A percentile compares a stretch with the other conserved stretches of the same genome.
phyloP scores from a whole-genome alignment of 2,329 filamentous ascomycete genomes.

The Ceratocystis variospora region DNA sequence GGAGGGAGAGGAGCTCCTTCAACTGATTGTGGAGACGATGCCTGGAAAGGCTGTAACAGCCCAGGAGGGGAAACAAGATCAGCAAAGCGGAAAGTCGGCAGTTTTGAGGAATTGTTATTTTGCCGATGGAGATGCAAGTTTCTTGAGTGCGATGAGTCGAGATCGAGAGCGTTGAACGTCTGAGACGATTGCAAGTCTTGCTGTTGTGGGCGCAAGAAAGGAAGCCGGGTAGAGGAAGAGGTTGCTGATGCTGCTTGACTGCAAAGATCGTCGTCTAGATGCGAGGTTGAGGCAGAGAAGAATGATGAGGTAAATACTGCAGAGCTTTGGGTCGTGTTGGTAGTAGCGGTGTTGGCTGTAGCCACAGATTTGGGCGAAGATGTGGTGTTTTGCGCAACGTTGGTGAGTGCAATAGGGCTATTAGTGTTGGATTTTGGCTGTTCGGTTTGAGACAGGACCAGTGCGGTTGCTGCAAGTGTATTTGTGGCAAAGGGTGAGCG shows the following conservation, averaged over 20 bases:
- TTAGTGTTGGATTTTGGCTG: not conserved
- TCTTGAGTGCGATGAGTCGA: slow-evolving; percentile 15
- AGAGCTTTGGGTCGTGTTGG: slow-evolving; percentile 12
- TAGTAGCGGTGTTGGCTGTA: slow-evolving; percentile 11
- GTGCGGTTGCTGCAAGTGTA: slow-evolving; percentile 12
- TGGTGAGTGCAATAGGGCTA: not conserved
- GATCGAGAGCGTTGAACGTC: slow-evolving; percentile 16
- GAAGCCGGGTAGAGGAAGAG: slow-evolving; percentile 13
- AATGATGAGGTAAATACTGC: slow-evolving; percentile 18
- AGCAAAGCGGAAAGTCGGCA: slow-evolving; percentile 41
- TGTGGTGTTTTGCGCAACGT: slow-evolving; percentile 5
- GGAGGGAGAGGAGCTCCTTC: slow-evolving; percentile 24
- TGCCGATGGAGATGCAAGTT: slow-evolving; percentile 36
- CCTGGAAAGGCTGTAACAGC: slow-evolving; percentile 21
- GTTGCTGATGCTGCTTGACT: slow-evolving; percentile 15
- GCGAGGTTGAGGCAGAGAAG: slow-evolving; percentile 17
- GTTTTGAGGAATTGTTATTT: slow-evolving; percentile 41
- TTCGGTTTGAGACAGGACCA: slow-evolving; percentile 8
- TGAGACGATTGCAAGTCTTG: slow-evolving; percentile 15
- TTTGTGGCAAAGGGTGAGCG: slow-evolving; percentile 11
- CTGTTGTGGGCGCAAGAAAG: slow-evolving; percentile 9
- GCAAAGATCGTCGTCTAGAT: slow-evolving; percentile 16
- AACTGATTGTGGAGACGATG: slow-evolving; percentile 26
- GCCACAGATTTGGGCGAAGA: slow-evolving; percentile 17
- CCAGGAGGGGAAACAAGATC: slow-evolving; percentile 29